These are phyloP conservation scores for Austropuccinia psidii DNA, from an alignment of 1,284 basidiomycete species.

Conservation along the genomic window DNA sequence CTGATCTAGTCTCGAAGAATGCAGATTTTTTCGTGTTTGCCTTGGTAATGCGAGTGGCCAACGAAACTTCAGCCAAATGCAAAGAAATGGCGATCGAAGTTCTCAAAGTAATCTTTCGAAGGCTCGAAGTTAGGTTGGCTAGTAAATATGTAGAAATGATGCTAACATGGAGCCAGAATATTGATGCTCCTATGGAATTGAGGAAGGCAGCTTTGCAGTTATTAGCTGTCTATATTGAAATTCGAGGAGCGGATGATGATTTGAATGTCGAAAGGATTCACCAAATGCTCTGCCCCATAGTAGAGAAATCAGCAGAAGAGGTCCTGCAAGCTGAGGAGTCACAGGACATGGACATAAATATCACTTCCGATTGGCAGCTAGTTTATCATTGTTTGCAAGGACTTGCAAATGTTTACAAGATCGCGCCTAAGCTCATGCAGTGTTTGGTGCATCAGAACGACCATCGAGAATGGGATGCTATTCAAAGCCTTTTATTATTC, in stretches of 20 bases:
- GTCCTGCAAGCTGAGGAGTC: constrained; percentile 49
- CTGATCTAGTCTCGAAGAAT: constrained; percentile 66
- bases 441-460: constrained; percentile 40
- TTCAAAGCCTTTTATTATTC: constrained; percentile 67
- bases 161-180: constrained; percentile 69
- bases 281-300: neutral
- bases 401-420: constrained; percentile 52
- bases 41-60: constrained; percentile 84
- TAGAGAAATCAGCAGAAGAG: constrained; percentile 1
- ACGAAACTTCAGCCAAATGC: constrained; percentile 83
- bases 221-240: constrained; percentile 68
- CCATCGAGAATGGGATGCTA: constrained; percentile 54
- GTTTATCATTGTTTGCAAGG: constrained; percentile 72
- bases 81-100: constrained; percentile 76
- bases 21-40: constrained; percentile 85
- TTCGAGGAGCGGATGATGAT: constrained; percentile 52
- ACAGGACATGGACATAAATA: constrained; percentile 50
- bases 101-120: constrained; percentile 64
- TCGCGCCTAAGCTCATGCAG: constrained; percentile 47
- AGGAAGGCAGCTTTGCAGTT: constrained; percentile 68
- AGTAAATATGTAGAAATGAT: constrained; percentile 62
- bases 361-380: constrained; percentile 61
- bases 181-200: constrained; percentile 56
- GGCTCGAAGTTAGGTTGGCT: constrained; percentile 60
- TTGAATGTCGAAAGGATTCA: constrained; percentile 12